Base-by-base conservation (phyloP, 768 basidiomycete genomes). In the Sarcodon aspratus region DNA sequence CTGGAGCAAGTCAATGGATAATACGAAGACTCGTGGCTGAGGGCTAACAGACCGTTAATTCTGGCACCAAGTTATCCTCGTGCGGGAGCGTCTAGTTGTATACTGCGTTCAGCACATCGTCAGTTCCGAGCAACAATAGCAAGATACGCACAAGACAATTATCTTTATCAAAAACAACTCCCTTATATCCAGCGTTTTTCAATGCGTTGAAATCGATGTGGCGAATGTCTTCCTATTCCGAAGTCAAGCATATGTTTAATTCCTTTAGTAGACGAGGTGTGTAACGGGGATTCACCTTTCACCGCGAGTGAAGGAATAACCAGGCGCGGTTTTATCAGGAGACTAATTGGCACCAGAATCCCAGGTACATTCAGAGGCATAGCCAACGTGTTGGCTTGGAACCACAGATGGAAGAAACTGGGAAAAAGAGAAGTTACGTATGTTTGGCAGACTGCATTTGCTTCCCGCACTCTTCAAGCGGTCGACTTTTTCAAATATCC, bases 151-250 rank as follows among this genome's bases (percentile, higher is more conserved):
- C 95, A 55, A 98, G 66, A 60, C 95, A 98, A 57, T 99, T 98
- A 61, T 99, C 95, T 67, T 98, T 97, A 74, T 98, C 95, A 55
- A 98, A 85, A 1, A 99, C 80, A 3, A 85, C 88, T n/a, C 87
- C 92, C 43, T 80, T 77, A 61, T 90, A 93, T 5, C 94, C 92
- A 7, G 81, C 78, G 49, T 71, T 70, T 49, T 75, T 75, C 36
- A 98, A 69, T 35, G 79, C 79, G 8, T 56, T 55, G 70, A 90
- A 92, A 64, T 94, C 79, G 57, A 94, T 72, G 54, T 83, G 74
- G 71, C 88, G 85, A 57, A 94, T 89, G 61, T 89, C 89, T 87
- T 73, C 61, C 81, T 82, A 68, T 54, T 65, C 54, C 40, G 40
- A 52, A 43, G 32, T 45, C 9, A 45, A 49, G 38, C 51, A 58